These are phyloP conservation scores for Saccharomycopsis sp. DNA, from an alignment of 805 yeast genomes.

Conservation along the genomic window DNA sequence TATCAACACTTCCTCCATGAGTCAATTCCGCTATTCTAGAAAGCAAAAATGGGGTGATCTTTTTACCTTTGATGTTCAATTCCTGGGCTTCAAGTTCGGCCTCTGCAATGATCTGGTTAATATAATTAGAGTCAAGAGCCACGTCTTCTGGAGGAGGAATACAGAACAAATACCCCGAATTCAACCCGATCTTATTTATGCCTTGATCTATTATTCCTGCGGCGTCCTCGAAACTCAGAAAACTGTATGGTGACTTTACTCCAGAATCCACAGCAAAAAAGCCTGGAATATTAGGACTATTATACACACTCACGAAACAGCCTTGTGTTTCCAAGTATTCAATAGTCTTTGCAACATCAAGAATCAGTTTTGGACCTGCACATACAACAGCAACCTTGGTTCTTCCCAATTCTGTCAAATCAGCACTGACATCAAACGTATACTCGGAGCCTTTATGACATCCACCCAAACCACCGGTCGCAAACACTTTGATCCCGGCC, in stretches of 20 bases:
- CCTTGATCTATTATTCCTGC: slow-evolving; percentile 54
- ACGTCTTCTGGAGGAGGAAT: slow-evolving; percentile 68
- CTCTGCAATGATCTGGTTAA: slow-evolving; percentile 47
- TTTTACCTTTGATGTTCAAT: slow-evolving; percentile 58
- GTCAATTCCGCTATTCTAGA: slow-evolving; percentile 61
- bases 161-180: slow-evolving; percentile 72
- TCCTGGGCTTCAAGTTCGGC: slow-evolving; percentile 53
- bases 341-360: slow-evolving; percentile 74
- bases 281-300: slow-evolving; percentile 62
- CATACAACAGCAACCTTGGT: slow-evolving; percentile 90
- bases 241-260: slow-evolving; percentile 58
- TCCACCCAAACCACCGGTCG: slow-evolving; percentile 93
- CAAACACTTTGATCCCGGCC: slow-evolving; percentile 80
- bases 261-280: slow-evolving; percentile 77
- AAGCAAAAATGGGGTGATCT: slow-evolving; percentile 72
- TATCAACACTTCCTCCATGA: slow-evolving; percentile 58
- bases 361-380: slow-evolving; percentile 83
- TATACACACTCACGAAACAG: slow-evolving; percentile 67
- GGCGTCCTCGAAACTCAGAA: slow-evolving; percentile 47
- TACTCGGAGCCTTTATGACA: slow-evolving; percentile 73
- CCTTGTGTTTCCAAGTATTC: slow-evolving; percentile 90
- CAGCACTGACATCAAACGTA: slow-evolving; percentile 81
- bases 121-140: slow-evolving; percentile 50
- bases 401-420: slow-evolving; percentile 72
- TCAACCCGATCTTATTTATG: slow-evolving; percentile 40